phyloP scores from a whole-genome alignment of 495 filamentous ascomycete genomes.

The Aspergillus olivimuriae region DNA sequence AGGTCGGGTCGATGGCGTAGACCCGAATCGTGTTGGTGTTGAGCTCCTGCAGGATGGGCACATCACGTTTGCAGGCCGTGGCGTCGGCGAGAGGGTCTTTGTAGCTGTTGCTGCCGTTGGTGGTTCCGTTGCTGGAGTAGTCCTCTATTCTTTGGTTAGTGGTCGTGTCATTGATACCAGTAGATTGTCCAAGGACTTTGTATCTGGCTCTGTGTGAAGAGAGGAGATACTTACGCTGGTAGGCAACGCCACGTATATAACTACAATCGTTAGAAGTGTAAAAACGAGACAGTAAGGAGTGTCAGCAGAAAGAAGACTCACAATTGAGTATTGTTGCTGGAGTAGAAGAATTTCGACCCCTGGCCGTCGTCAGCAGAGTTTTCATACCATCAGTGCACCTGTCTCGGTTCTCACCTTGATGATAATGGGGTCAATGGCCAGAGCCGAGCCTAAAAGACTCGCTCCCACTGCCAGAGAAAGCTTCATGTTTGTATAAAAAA shows the following conservation, averaged over 20 bases:
- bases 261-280: slow-evolving; percentile 25
- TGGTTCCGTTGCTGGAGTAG: slow-evolving; percentile 36
- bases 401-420: slow-evolving; percentile 49
- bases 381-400: slow-evolving; percentile 3
- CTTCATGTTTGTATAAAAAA: slow-evolving; percentile 31
- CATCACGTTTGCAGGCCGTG: slow-evolving; percentile 66
- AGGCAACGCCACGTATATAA: slow-evolving; percentile 83
- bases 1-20: slow-evolving; percentile 79
- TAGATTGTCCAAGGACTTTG: too few relatives aligned
- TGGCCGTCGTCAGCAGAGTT: slow-evolving; percentile 15
- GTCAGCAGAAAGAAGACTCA: slow-evolving; percentile 30
- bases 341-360: slow-evolving; percentile 78
- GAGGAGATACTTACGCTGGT: slow-evolving; percentile 52
- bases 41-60: slow-evolving; percentile 71
- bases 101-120: slow-evolving; percentile 32
- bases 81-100: slow-evolving; percentile 67
- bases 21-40: slow-evolving; percentile 87
- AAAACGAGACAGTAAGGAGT: neutral
- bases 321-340: slow-evolving; percentile 73
- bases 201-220: slow-evolving; percentile 2
- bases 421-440: slow-evolving; percentile 61
- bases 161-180: too few relatives aligned
- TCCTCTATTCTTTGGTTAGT: slow-evolving; percentile 45
- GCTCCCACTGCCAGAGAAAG: slow-evolving; percentile 35
- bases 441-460: slow-evolving; percentile 46